Conservation (phyloP, 306 rosid species). For the Prunus dulcis region DNA sequence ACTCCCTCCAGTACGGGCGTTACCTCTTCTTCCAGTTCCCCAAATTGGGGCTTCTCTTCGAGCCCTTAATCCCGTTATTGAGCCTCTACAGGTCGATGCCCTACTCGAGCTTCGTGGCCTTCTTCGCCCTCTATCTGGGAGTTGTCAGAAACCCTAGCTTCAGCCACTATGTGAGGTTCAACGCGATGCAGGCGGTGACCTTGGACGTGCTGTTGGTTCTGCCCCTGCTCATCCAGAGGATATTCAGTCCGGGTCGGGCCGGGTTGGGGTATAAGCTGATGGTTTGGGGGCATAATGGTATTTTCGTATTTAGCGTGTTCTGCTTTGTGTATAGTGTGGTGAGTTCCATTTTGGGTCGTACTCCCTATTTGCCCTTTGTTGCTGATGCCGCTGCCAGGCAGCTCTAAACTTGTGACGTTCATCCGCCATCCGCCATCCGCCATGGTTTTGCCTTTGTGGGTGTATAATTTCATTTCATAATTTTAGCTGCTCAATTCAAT, state of each 20-base stretch:
- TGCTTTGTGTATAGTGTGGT: conserved; percentile 60
- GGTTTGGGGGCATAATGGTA: conserved; percentile 50
- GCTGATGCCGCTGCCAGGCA: conserved; percentile 89
- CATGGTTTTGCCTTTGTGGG: not conserved
- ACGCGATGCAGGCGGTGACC: conserved; percentile 83
- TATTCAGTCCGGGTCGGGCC: conserved; percentile 54
- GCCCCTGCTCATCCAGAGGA: conserved; percentile 62
- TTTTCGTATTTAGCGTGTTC: conserved; percentile 53
- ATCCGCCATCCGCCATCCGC: not conserved
- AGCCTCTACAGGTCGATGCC: conserved; percentile 74
- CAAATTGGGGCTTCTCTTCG: conserved; percentile 48
- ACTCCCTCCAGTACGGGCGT: conserved; percentile 82
- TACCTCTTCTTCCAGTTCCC: conserved; percentile 61
- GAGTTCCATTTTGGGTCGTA: conserved; percentile 62
- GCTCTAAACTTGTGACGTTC: conserved; percentile 27
- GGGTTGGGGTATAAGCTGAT: conserved; percentile 53
- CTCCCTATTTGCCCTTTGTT: conserved; percentile 74
- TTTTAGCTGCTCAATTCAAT: not conserved
- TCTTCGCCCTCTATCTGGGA: conserved; percentile 87
- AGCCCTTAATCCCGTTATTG: conserved; percentile 71
- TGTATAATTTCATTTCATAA: not conserved
- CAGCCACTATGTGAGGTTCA: conserved; percentile 64
- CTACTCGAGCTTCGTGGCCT: conserved; percentile 81
- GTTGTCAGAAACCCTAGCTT: conserved; percentile 71
- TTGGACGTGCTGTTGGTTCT: conserved; percentile 77